Conservation (phyloP, 805 yeast genomes). For the Candida maris region DNA sequence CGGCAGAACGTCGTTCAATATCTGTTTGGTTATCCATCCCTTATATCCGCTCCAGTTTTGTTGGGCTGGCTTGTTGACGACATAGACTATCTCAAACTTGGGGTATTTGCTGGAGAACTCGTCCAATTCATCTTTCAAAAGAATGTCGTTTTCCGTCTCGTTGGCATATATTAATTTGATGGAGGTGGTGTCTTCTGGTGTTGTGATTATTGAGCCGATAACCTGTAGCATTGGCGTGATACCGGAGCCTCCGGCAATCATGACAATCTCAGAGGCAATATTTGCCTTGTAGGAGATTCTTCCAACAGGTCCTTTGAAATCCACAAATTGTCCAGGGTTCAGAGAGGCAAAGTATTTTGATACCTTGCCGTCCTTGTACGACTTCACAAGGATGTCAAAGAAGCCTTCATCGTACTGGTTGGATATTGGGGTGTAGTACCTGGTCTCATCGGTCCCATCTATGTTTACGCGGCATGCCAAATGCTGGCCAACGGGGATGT, state of each 20-base stretch:
- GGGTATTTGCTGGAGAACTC: constrained; percentile 64
- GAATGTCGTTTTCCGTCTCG: constrained; percentile 72
- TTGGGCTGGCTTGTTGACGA: constrained; percentile 47
- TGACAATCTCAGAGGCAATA: constrained; percentile 58
- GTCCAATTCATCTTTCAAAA: constrained; percentile 68
- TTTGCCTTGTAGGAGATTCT: constrained; percentile 56
- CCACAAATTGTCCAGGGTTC: constrained; percentile 60
- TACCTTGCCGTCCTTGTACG: constrained; percentile 68
- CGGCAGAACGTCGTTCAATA: constrained; percentile 54
- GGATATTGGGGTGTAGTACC: constrained; percentile 77
- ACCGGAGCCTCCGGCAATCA: constrained; percentile 86
- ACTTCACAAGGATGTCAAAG: constrained; percentile 73
- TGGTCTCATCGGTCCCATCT: constrained; percentile 50
- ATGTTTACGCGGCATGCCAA: constrained; percentile 52
- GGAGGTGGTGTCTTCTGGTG: constrained; percentile 61
- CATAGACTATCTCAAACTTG: constrained; percentile 55
- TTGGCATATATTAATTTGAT: constrained; percentile 67
- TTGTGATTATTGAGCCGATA: constrained; percentile 63
- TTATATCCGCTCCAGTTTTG: constrained; percentile 54
- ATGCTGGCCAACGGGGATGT: constrained; percentile 74
- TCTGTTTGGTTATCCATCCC: constrained; percentile 60
- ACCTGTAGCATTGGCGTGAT: constrained; percentile 88
- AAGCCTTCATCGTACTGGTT: constrained; percentile 67
- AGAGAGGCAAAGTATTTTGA: constrained; percentile 64
- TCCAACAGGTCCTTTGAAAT: constrained; percentile 79